Percentiles rank a stretch among this genome's conserved stretches.
phyloP scores from a whole-genome alignment of 2,329 filamentous ascomycete genomes.

The Sclerotiophoma versabilis region DNA sequence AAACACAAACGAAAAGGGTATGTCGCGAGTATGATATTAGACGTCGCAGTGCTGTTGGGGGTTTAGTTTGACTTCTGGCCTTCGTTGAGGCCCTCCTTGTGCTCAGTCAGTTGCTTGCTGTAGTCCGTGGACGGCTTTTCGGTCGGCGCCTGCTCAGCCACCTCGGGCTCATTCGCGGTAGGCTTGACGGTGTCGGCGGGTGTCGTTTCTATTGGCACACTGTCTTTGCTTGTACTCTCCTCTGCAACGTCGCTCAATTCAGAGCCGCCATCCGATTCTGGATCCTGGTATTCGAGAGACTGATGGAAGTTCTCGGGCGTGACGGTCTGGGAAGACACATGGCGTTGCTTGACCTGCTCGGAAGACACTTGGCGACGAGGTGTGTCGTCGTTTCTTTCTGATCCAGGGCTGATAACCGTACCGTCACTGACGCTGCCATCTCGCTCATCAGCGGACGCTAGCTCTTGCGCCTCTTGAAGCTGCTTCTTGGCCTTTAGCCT shows the following conservation, averaged over 20 bases:
- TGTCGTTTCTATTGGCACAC: background rate
- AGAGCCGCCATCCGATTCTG: conserved; percentile 33
- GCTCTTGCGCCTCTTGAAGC: conserved; percentile 43
- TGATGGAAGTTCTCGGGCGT: conserved; percentile 40
- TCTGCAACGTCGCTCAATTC: conserved; percentile 47
- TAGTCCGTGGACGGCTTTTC: conserved; percentile 1
- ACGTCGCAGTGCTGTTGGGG: background rate
- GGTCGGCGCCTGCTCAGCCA: background rate
- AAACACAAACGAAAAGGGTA: conserved; percentile 20
- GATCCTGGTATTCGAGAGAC: conserved; percentile 30
- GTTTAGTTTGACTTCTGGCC: background rate
- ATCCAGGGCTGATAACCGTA: conserved; percentile 30
- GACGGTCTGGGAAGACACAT: conserved; percentile 47
- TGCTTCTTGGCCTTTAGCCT: conserved; percentile 49
- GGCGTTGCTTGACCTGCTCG: conserved; percentile 44
- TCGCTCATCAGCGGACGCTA: conserved; percentile 34
- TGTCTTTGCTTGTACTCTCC: conserved; percentile 24
- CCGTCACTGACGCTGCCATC: conserved; percentile 37
- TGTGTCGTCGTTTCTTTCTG: conserved; percentile 29
- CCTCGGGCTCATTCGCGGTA: background rate
- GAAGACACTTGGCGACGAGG: conserved; percentile 30
- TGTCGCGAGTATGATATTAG: conserved; percentile 11
- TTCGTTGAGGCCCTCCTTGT: background rate
- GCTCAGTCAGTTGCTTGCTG: conserved; percentile 1
- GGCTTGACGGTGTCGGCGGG: background rate